phyloP scores from a whole-genome alignment of 192 early-diverging fungal genomes.

The Gryganskiella cystojenkinii region DNA sequence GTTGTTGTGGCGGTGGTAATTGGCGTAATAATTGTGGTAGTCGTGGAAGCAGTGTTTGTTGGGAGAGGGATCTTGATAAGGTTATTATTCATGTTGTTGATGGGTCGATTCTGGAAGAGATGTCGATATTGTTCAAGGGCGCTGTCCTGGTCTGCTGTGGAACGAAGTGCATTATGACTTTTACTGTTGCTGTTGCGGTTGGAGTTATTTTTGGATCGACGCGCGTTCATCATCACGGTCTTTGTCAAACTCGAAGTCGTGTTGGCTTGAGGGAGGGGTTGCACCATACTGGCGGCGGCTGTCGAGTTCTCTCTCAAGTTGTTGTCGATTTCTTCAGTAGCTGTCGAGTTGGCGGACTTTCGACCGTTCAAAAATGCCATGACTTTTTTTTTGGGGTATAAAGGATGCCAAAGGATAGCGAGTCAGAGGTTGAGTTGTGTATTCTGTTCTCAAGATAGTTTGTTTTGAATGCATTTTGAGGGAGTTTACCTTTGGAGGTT shows the following conservation, averaged over 20 bases:
- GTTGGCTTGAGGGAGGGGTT: neutral
- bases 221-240: neutral
- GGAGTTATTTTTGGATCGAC: conserved; percentile 1
- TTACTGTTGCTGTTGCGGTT: neutral
- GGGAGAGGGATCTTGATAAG: too few species aligned
- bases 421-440: neutral
- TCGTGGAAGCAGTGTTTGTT: too few species aligned
- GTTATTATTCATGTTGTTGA: conserved; percentile 6
- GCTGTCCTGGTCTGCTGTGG: neutral
- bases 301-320: neutral
- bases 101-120: conserved; percentile 34
- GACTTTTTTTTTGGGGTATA: conserved; percentile 25
- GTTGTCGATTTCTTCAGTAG: neutral
- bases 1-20: too few species aligned
- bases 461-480: neutral
- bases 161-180: too few species aligned
- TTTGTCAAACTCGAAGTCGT: neutral
- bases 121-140: conserved; percentile 22
- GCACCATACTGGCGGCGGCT: neutral
- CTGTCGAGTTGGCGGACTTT: conserved; percentile 4
- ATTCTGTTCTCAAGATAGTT: neutral
- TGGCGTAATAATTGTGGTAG: too few species aligned
- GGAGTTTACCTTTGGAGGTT: conserved; percentile 42
- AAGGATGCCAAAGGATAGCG: neutral
- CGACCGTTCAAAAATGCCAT: conserved; percentile 45